phyloP scores from a whole-genome alignment of 192 early-diverging fungal genomes.

The Pilobolus umbonatus region DNA sequence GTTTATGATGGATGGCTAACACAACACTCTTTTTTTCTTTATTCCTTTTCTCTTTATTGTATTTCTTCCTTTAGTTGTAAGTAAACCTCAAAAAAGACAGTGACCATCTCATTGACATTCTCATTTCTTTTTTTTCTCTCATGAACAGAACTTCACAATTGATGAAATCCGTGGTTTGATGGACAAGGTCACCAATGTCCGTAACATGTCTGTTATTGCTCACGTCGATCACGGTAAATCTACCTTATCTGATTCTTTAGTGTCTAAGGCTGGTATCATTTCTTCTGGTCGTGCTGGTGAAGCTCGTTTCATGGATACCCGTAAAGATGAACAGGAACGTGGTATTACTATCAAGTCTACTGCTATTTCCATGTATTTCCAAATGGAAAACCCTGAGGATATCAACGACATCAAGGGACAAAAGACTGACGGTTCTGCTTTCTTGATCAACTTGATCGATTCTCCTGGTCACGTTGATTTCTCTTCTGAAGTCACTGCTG shows the following conservation, averaged over 20 bases:
- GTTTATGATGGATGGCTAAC: neutral
- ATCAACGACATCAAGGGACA: conserved; percentile 76
- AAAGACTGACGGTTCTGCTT: conserved; percentile 80
- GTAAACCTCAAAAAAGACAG: conserved; percentile 1
- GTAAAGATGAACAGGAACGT: conserved; percentile 97
- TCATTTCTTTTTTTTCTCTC: neutral
- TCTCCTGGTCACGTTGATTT: conserved; percentile 99
- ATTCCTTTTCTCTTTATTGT: neutral
- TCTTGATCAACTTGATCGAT: conserved; percentile 99
- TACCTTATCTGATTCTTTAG: conserved; percentile 92
- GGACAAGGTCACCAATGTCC: conserved; percentile 78
- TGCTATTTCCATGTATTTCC: conserved; percentile 98
- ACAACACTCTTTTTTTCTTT: neutral
- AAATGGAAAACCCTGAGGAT: conserved; percentile 76
- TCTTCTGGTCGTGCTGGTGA: conserved; percentile 92
- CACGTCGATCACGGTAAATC: conserved; percentile 99
- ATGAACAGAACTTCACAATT: conserved; percentile 44
- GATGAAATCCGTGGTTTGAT: conserved; percentile 47
- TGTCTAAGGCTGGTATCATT: conserved; percentile 99
- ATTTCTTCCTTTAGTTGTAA: conserved; percentile 21
- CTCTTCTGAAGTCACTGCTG: conserved; percentile 98
- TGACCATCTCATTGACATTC: neutral
- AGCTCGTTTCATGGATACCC: conserved; percentile 95
- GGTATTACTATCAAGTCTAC: conserved; percentile 99
- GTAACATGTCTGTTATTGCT: conserved; percentile 99